These are phyloP conservation scores for Penicillium ucsense DNA, from an alignment of 495 filamentous ascomycete species.

Conservation along the genomic window DNA sequence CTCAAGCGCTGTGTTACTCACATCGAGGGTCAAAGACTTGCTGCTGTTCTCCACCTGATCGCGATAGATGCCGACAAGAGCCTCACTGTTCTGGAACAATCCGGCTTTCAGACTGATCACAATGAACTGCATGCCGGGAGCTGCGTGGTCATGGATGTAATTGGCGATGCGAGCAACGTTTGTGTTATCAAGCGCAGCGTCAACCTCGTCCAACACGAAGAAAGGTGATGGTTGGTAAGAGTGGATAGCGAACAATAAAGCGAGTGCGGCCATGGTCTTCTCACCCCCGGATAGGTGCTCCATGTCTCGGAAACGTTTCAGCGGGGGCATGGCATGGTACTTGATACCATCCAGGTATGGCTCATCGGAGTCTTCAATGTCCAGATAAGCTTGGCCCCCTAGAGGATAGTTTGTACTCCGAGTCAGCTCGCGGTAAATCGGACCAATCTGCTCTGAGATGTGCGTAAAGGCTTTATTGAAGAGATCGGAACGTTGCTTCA, in stretches of 20 bases:
- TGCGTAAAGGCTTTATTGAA: constrained; percentile 94
- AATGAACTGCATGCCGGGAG: constrained; percentile 97
- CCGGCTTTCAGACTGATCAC: constrained; percentile 93
- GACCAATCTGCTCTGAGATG: constrained; percentile 87
- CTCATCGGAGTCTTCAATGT: constrained; percentile 82
- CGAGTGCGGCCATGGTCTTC: constrained; percentile 97
- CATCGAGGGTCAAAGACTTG: constrained; percentile 84
- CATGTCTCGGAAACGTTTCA: constrained; percentile 99
- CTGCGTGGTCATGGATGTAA: constrained; percentile 88
- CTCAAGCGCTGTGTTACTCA: constrained; percentile 42
- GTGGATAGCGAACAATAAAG: constrained; percentile 92
- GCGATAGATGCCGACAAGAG: constrained; percentile 85
- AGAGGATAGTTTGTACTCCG: constrained; percentile 73
- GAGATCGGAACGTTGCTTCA: constrained; percentile 72
- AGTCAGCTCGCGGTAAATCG: constrained; percentile 92
- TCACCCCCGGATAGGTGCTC: constrained; percentile 95
- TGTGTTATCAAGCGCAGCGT: constrained; percentile 92
- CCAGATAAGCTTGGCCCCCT: constrained; percentile 87
- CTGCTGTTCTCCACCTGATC: constrained; percentile 89
- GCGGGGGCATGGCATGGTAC: constrained; percentile 96
- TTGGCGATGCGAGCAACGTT: constrained; percentile 92
- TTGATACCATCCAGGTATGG: constrained; percentile 92
- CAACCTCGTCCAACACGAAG: constrained; percentile 97
- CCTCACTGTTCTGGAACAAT: constrained; percentile 89
- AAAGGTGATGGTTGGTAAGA: constrained; percentile 89